Evolutionary conservation across 2,329 filamentous ascomycete species (phyloP), one percentile per base, ranked within the genome.

Genomic region (Penicillium sp.): DNA sequence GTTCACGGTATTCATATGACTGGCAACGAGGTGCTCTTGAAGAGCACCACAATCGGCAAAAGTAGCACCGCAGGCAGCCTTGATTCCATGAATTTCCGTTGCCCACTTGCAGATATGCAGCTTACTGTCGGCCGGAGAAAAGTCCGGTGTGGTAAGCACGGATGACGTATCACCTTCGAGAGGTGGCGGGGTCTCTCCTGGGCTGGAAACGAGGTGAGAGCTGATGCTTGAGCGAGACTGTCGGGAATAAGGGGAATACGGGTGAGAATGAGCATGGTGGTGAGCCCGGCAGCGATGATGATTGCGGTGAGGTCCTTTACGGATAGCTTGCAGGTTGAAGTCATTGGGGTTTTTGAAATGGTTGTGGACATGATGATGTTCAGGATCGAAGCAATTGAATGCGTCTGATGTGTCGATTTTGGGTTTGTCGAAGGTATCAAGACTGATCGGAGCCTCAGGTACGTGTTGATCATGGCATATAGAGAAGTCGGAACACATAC

Each of bases 21-120:
- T 64, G 3, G 70, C 58, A 19, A 75, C 58, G 36, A 78, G 68
- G 57, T 78, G 76, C 13, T 77, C 72, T 52, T 78, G 76, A 17
- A 78, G 70, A 43, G 70, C 66, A 35, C 73, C 70, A 10, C 73
- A 58, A 41, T 74, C 69, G 4, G 69, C 43, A 47, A 78, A 78
- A 1, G 64, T 65, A 5, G 70, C 72, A 7, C 75, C 76, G 48
- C 76, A 78, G 2, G 65, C 55, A 12, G 63, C 58, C 35, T 67
- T 67, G 10, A 69, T 60, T 1, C 73, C 73, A 13, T 68, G 58
- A 2, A 63, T 56, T 1, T 53, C 64, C 3, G 63, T 63, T 25
- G 67, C 61, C 74, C 76, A 78, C 61, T 70, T 75, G 63, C 76
- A 78, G 12, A 75, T 64, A 57, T 74, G 69, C n/a, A 70, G 38